Conservation (phyloP, 108 stramenopile genomes). For the Aureococcus anophagefferens region DNA sequence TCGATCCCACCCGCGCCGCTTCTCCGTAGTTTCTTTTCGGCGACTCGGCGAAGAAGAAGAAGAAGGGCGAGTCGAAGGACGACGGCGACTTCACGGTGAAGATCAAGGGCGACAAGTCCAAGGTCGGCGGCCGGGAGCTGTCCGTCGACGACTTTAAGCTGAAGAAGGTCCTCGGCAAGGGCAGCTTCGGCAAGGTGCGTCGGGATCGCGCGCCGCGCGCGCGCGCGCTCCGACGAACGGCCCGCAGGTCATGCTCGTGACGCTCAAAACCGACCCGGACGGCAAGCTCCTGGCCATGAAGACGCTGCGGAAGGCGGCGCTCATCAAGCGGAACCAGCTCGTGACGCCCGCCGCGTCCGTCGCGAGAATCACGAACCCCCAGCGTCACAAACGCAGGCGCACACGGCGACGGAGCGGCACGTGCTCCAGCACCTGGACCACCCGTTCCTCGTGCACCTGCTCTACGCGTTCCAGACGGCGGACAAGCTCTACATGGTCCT, state of each 20-base stretch:
- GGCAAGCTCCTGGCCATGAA: constrained; percentile 27
- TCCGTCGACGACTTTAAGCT: constrained; percentile 18
- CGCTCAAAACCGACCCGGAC: constrained; percentile 22
- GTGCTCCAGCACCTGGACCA: constrained; percentile 49
- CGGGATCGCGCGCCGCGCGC: constrained; percentile 5
- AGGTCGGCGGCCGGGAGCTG: constrained; percentile 5
- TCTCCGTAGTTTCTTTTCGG: too few species aligned
- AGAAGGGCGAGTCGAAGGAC: too few species aligned
- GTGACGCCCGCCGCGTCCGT: too few species aligned
- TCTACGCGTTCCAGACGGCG: constrained; percentile 48
- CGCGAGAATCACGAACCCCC: too few species aligned
- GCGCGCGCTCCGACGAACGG: background rate
- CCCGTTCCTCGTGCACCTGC: constrained; percentile 52
- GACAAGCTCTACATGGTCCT: constrained; percentile 49
- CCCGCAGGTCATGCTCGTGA: constrained; percentile 15
- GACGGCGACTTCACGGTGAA: too few species aligned
- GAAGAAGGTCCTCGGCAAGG: constrained; percentile 37
- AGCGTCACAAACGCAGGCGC: too few species aligned
- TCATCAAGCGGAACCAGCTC: constrained; percentile 48
- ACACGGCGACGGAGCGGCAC: constrained; percentile 51
- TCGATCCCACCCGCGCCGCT: too few species aligned
- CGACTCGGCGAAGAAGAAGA: too few species aligned
- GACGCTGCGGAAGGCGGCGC: constrained; percentile 33
- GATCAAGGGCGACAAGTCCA: too few species aligned
- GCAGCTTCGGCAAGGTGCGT: constrained; percentile 48